phyloP scores from a whole-genome alignment of 2,329 filamentous ascomycete species.

The Ceratocystis albifundus region DNA sequence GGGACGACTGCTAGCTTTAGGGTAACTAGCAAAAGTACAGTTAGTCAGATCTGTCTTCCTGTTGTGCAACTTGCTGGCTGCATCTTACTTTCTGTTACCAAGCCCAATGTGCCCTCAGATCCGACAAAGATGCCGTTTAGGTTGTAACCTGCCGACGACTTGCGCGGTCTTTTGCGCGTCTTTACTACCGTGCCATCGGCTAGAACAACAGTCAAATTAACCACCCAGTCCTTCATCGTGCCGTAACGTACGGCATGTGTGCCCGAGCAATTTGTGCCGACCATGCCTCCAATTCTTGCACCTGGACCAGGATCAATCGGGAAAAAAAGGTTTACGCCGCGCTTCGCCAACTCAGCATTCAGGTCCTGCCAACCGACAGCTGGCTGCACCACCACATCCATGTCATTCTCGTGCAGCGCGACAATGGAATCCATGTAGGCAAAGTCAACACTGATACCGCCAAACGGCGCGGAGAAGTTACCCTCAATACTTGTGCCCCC shows the following conservation, averaged over 20 bases:
- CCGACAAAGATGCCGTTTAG: conserved; percentile 70
- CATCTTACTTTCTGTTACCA: conserved; percentile 57
- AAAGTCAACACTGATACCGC: conserved; percentile 84
- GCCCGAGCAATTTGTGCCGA: conserved; percentile 65
- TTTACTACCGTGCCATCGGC: conserved; percentile 71
- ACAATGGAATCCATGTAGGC: conserved; percentile 74
- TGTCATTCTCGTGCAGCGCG: conserved; percentile 69
- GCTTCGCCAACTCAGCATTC: conserved; percentile 58
- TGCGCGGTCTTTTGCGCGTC: conserved; percentile 63
- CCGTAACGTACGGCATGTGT: conserved; percentile 73
- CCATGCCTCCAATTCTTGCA: conserved; percentile 73
- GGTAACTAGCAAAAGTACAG: conserved; percentile 43
- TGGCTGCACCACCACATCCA: conserved; percentile 88
- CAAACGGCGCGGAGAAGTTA: conserved; percentile 77
- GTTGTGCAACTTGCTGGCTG: too few species aligned
- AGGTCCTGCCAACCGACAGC: conserved; percentile 86
- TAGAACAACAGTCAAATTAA: conserved; percentile 70
- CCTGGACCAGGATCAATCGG: conserved; percentile 70
- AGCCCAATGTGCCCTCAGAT: conserved; percentile 67
- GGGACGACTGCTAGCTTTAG: conserved; percentile 69
- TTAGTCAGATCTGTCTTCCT: too few species aligned
- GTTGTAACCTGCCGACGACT: conserved; percentile 75
- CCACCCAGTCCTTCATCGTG: conserved; percentile 81
- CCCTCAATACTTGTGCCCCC: conserved; percentile 80
- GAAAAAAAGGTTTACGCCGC: conserved; percentile 71